Base-by-base conservation (phyloP, 805 yeast genomes). In the Kodamaea nitidulidarum region DNA sequence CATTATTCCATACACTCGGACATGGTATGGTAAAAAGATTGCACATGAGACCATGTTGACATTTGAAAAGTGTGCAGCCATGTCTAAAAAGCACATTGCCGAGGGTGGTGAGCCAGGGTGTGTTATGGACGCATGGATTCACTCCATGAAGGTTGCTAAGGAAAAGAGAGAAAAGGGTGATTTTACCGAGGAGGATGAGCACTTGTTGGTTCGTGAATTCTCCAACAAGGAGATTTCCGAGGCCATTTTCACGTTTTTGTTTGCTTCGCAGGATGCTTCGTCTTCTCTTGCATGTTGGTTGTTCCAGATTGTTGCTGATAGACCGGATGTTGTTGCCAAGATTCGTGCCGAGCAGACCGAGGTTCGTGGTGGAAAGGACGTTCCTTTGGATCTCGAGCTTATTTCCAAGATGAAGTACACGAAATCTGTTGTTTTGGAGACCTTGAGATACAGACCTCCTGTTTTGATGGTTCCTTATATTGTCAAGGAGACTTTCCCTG, bases 251-350 rank as follows among this genome's bases (percentile, higher is more conserved):
- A 93, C 98, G 10, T 93, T 93, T 65, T 70, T 93, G 61, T 93
- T 93, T 63, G 98, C 98, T 5, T 85, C 96, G 4, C 98, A 93
- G 68, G 98, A 93, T 66, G 98, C 98, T 16, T 85, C 96, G 6
- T 88, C 97, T 1, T 87, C 97, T 3, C 81, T 95, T 51, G 93
- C 96, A 47, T 91, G 98, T 65, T 93, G 98, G 98, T 73, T 93
- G 55, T 93, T 91, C 80, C 98, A 93, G 73, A 78, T 88, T 52
- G 81, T 88, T 41, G 90, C 96, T 45, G 98, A 93, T 62, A 79
- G 96, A 56, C 97, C 97, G 29, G 98, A 93, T 49, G 83, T 93
- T 43, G 78, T 80, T 61, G 72, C 64, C 29, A 90, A 90, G 64
- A 76, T 93, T 48, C 84, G 98, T 68, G 86, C 85, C 63, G 98